phyloP scores from a whole-genome alignment of 768 basidiomycete species.

The Leccinum subgranulosum region DNA sequence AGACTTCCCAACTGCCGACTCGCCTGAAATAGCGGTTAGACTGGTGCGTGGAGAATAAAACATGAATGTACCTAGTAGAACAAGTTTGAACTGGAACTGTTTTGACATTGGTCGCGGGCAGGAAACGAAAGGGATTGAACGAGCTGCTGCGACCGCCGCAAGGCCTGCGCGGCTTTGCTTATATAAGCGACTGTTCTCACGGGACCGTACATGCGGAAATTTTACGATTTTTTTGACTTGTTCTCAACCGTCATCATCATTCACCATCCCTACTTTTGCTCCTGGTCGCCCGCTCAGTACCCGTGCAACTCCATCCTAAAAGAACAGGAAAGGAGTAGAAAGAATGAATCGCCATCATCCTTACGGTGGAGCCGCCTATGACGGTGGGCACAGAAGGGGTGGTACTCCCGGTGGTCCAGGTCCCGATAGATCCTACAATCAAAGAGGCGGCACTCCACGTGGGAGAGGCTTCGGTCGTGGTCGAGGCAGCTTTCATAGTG shows the following conservation, averaged over 20 bases:
- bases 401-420: slow-evolving; percentile 65
- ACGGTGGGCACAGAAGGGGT: slow-evolving; percentile 58
- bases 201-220: slow-evolving; percentile 29
- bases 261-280: slow-evolving; percentile 22
- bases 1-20: slow-evolving; percentile 97
- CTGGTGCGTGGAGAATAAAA: neutral
- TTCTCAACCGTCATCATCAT: slow-evolving; percentile 38
- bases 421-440: slow-evolving; percentile 66
- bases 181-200: slow-evolving; percentile 29
- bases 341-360: slow-evolving; percentile 89
- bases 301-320: slow-evolving; percentile 22
- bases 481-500: slow-evolving; percentile 51
- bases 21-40: slow-evolving; percentile 53
- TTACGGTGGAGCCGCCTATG: slow-evolving; percentile 63
- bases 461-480: slow-evolving; percentile 53
- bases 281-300: slow-evolving; percentile 23
- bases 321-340: slow-evolving; percentile 22
- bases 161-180: slow-evolving; percentile 8
- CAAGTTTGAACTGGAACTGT: slow-evolving; percentile 94
- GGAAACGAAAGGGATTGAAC: slow-evolving; percentile 14
- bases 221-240: slow-evolving; percentile 24
- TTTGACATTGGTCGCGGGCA: slow-evolving; percentile 68
- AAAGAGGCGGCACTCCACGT: slow-evolving; percentile 53
- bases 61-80: slow-evolving; percentile 70
- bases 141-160: neutral